These are phyloP conservation scores for Solanum hybrid DNA, from an alignment of 305 asterid genomes.

Conservation along the genomic window DNA sequence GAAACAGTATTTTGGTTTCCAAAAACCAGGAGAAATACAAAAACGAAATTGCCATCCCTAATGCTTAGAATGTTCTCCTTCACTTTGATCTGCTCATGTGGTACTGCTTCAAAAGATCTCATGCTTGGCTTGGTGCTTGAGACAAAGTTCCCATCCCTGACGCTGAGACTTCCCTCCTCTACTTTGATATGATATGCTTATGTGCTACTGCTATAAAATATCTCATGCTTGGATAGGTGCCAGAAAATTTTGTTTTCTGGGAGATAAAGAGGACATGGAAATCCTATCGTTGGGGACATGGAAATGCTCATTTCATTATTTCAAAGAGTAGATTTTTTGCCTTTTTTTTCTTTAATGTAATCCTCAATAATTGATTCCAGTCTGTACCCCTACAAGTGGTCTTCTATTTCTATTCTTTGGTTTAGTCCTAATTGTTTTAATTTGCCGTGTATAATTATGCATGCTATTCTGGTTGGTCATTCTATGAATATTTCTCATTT, in stretches of 20 bases:
- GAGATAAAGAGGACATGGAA: not conserved
- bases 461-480: not conserved
- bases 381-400: not conserved
- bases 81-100: not conserved
- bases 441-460: not conserved
- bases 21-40: not conserved
- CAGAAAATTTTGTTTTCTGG: not conserved
- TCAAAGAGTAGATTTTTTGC: not conserved
- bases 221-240: not conserved
- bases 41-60: not conserved
- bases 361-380: not conserved
- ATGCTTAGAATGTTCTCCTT: not conserved
- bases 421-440: not conserved
- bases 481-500: constrained; percentile 5
- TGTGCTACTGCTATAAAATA: not conserved
- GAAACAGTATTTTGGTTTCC: not conserved
- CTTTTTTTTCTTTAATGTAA: not conserved
- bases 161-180: not conserved
- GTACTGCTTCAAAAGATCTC: constrained; percentile 1
- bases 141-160: not conserved
- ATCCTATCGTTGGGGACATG: not conserved
- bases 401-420: not conserved
- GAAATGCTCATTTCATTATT: not conserved
- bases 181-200: not conserved
- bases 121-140: not conserved